Percentiles rank a stretch among this genome's conserved stretches.
These are phyloP conservation scores for Suzukiozyma palmioleophila DNA, from an alignment of 1,139 yeast genomes.

Conservation along the genomic window DNA sequence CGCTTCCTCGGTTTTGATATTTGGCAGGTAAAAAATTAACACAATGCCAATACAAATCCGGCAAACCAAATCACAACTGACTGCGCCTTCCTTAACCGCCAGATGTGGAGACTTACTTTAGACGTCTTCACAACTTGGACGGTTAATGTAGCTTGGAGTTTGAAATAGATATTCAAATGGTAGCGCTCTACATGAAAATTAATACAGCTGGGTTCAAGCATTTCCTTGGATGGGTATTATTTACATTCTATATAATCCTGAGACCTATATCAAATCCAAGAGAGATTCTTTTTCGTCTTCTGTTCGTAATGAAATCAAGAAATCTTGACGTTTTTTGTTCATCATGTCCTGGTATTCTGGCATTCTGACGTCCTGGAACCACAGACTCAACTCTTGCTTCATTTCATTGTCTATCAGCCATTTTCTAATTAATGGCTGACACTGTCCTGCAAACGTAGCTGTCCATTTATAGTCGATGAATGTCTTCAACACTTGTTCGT, in stretches of 20 bases:
- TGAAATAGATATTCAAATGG: too few relatives aligned
- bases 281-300: conserved; percentile 30
- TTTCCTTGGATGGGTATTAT: background rate
- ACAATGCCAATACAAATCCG: too few relatives aligned
- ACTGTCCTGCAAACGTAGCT: conserved; percentile 25
- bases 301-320: conserved; percentile 22
- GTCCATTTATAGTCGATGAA: conserved; percentile 29
- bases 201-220: background rate
- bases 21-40: too few relatives aligned
- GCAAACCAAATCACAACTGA: too few relatives aligned
- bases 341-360: conserved; percentile 21
- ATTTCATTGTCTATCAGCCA: conserved; percentile 35
- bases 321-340: conserved; percentile 25
- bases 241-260: background rate
- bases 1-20: too few relatives aligned
- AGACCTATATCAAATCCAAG: conserved; percentile 26
- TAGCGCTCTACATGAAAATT: too few relatives aligned
- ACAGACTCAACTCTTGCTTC: conserved; percentile 18
- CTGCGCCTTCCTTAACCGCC: too few relatives aligned
- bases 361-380: conserved; percentile 19
- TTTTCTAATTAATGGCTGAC: conserved; percentile 28
- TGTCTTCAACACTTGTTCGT: conserved; percentile 21
- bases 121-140: too few relatives aligned
- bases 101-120: too few relatives aligned
- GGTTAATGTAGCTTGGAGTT: too few relatives aligned